Conservation (phyloP, 2,329 filamentous ascomycete species). For the Phaeoacremonium minimum region DNA sequence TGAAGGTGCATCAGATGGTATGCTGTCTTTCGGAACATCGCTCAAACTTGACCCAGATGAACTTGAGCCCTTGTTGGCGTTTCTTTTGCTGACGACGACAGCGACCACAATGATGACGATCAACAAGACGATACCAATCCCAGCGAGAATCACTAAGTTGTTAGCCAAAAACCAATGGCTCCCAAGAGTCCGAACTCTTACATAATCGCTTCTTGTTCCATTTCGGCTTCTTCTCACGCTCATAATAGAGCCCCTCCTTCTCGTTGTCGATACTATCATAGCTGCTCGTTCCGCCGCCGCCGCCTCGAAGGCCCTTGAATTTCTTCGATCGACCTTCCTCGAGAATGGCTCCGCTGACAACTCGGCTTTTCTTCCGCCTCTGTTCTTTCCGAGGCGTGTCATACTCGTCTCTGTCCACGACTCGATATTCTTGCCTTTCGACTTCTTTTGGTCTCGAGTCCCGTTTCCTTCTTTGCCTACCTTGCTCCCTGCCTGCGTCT, state of each 20-base stretch:
- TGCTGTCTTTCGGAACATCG: constrained; percentile 47
- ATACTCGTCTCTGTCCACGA: not conserved
- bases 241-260: constrained; percentile 43
- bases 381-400: constrained; percentile 2
- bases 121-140: constrained; percentile 48
- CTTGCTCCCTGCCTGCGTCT: not conserved
- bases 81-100: constrained; percentile 63
- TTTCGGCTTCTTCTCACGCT: constrained; percentile 34
- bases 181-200: constrained; percentile 30
- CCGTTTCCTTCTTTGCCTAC: not conserved
- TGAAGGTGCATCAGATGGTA: constrained; percentile 64
- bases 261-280: constrained; percentile 44
- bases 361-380: constrained; percentile 47
- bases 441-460: constrained; percentile 5
- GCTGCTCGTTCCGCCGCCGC: constrained; percentile 39
- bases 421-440: too few species aligned
- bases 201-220: constrained; percentile 57
- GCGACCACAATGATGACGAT: constrained; percentile 66
- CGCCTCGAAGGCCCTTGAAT: constrained; percentile 34
- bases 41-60: constrained; percentile 30
- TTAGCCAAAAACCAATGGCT: constrained; percentile 5
- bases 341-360: constrained; percentile 66
- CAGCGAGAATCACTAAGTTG: constrained; percentile 51
- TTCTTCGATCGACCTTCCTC: constrained; percentile 56
- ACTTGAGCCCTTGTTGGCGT: constrained; percentile 20